These are phyloP conservation scores for Collybia mongolica DNA, from an alignment of 768 basidiomycete genomes.

Conservation along the genomic window DNA sequence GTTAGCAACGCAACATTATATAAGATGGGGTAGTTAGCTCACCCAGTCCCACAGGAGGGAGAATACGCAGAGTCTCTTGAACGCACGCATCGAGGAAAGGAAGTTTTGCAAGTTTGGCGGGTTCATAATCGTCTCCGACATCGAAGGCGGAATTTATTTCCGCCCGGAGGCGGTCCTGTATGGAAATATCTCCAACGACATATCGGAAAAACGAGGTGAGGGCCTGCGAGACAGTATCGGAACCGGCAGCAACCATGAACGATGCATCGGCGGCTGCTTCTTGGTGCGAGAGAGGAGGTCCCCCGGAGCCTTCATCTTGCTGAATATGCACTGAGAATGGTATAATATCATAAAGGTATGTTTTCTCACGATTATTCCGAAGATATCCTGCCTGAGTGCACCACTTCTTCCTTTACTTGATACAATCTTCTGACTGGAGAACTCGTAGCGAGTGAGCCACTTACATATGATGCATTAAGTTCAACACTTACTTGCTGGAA, in stretches of 20 bases:
- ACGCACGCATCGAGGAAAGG: conserved; percentile 4
- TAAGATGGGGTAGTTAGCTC: too few species aligned
- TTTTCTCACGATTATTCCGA: conserved; percentile 7
- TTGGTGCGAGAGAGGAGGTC: conserved; percentile 1
- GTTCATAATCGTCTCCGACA: conserved; percentile 1
- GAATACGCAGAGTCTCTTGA: not conserved
- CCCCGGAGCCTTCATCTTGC: conserved; percentile 8
- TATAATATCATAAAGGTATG: too few species aligned
- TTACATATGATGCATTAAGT: not conserved
- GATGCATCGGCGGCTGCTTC: conserved; percentile 6
- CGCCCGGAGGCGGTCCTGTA: conserved; percentile 1
- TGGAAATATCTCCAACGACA: not conserved
- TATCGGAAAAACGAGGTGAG: conserved; percentile 5
- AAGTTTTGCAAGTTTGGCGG: not conserved
- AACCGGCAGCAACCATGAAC: conserved; percentile 7
- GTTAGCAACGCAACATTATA: too few species aligned
- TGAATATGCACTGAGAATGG: too few species aligned
- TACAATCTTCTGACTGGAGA: not conserved
- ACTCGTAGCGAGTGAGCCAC: not conserved
- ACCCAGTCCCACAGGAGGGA: not conserved
- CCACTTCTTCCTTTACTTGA: not conserved
- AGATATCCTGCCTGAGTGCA: conserved; percentile 1
- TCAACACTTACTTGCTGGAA: conserved; percentile 3
- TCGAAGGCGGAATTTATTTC: conserved; percentile 5
- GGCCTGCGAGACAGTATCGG: conserved; percentile 1